Evolutionary conservation across 2,329 filamentous ascomycete genomes (phyloP), one percentile per base, ranked within the genome.

Genomic region (Aspergillus fumigatus): DNA sequence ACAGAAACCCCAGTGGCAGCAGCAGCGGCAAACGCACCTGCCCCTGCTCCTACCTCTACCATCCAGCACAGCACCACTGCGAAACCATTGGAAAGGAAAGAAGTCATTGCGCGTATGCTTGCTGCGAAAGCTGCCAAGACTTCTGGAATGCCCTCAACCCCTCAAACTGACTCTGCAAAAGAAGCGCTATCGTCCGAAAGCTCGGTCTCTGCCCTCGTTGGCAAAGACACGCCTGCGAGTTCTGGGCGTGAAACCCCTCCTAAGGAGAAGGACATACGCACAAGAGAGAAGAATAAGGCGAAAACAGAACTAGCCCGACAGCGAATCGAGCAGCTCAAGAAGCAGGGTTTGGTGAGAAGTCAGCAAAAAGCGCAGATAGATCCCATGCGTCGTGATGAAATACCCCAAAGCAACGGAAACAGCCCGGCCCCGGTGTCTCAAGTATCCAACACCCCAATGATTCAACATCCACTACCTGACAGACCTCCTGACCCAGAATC

Each of bases 221-320:
- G 59, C 3, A 59, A 59, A 27, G 50, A 60, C 38, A 32, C 32
- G 3, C 50, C 56, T 10, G 23, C 52, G 19, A 52, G 55, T 40
- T 27, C 56, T n/a, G 53, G 51, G 4, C n/a, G 48, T 43, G 59
- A 65, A 27, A 19, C 50, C 10, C 54, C 60, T 47, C 29, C 56
- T 40, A 69, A 67, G 50, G 62, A 66, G 38, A 71, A 66, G 40
- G 65, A 63, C 35, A 55, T 58, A 1, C 62, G 66, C 50, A 68
- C 70, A 4, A 77, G 76, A 45, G 72, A 75, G 65, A 83, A 77
- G 62, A 77, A 78, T 32, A 84, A 87, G 67, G 84, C 84, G 19
- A 83, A 91, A 62, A 96, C 89, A 58, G 89, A 90, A 57, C 75
- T 92, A 32, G 80, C 92, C 49, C 85, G 90, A 61, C 84, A 90